Evolutionary conservation across 768 basidiomycete genomes (phyloP).

Genomic region (Boletus subcaerulescens): DNA sequence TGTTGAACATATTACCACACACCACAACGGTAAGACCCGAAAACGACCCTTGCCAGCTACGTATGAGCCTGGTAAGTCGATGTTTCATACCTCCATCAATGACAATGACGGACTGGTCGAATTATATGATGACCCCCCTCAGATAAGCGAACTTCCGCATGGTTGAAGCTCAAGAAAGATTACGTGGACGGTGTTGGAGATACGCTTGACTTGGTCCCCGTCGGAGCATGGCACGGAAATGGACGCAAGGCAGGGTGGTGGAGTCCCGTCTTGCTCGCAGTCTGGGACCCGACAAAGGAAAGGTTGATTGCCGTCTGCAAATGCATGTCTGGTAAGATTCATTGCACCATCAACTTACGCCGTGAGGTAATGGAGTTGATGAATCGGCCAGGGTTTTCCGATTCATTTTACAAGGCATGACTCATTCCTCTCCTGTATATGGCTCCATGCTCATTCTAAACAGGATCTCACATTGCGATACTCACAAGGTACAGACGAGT

Average conservation of each 20-base stretch:
- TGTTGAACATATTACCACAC: constrained; percentile 35
- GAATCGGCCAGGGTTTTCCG: constrained; percentile 66
- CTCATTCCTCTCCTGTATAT: not conserved
- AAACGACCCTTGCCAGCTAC: constrained; percentile 77
- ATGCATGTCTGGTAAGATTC: constrained; percentile 73
- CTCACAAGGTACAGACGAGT: constrained; percentile 49
- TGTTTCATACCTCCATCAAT: not conserved
- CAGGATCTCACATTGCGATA: constrained; percentile 67
- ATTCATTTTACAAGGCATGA: constrained; percentile 70
- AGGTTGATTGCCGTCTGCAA: constrained; percentile 79
- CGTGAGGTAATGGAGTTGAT: not conserved
- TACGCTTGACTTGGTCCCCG: constrained; percentile 65
- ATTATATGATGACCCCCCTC: constrained; percentile 7
- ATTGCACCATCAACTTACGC: not conserved
- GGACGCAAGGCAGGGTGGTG: constrained; percentile 91
- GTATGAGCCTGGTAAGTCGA: constrained; percentile 66
- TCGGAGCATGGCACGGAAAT: constrained; percentile 87
- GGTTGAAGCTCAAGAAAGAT: constrained; percentile 93
- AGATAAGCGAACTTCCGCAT: constrained; percentile 82
- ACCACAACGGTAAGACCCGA: constrained; percentile 38
- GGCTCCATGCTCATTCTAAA: constrained; percentile 13
- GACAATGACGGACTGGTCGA: not conserved
- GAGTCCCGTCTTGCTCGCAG: constrained; percentile 81
- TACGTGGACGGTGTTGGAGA: constrained; percentile 82
- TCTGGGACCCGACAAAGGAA: constrained; percentile 64